phyloP scores from a whole-genome alignment of 2,329 filamentous ascomycete genomes.

The Rasamsonia emersonii region DNA sequence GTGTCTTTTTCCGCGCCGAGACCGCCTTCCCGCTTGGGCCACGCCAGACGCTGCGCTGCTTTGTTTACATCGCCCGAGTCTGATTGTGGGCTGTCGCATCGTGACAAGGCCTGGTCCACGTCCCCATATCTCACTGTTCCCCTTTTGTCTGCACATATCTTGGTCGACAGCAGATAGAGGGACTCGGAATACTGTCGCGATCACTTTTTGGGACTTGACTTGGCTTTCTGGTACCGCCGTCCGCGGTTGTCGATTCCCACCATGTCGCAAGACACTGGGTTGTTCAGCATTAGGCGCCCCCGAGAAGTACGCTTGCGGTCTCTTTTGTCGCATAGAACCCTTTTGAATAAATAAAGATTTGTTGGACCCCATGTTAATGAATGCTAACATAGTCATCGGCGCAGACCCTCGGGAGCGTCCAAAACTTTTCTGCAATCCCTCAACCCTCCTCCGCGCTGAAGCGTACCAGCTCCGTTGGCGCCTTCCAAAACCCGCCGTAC shows the following conservation, averaged over 20 bases:
- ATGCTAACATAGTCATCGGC: slow-evolving; percentile 13
- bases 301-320: slow-evolving; percentile 61
- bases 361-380: slow-evolving; percentile 4
- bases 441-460: slow-evolving; percentile 92
- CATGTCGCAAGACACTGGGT: slow-evolving; percentile 80
- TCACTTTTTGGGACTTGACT: background rate
- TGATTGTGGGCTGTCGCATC: no score
- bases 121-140: no score
- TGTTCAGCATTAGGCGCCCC: slow-evolving; percentile 86
- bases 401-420: slow-evolving; percentile 74
- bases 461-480: slow-evolving; percentile 70
- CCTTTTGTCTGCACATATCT: background rate
- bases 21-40: no score
- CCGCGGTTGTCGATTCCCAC: slow-evolving; percentile 24
- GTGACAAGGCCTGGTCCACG: no score
- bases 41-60: no score
- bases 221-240: slow-evolving; percentile 11
- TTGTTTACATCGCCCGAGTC: no score
- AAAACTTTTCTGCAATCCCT: slow-evolving; percentile 74
- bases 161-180: background rate
- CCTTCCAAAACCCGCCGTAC: slow-evolving; percentile 54
- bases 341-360: background rate
- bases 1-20: no score
- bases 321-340: slow-evolving; percentile 3
- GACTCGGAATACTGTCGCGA: background rate